Percentiles rank a stretch among this genome's conserved stretches.
Conservation (phyloP, 805 yeast species). For the Sugiyamaella smithiae region DNA sequence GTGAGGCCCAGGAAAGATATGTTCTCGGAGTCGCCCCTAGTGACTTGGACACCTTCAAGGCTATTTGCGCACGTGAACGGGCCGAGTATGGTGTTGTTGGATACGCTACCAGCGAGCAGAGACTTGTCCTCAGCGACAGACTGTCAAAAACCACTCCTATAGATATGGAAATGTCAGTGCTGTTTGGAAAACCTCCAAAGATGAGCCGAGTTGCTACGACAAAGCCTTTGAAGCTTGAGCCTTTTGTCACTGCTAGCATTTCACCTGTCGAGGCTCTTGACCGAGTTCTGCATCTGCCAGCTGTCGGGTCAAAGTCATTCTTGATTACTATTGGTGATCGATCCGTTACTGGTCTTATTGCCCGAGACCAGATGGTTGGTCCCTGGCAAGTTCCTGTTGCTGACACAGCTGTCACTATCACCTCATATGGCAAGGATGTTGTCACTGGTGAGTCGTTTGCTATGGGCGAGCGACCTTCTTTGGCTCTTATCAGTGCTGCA, state of each 20-base stretch:
- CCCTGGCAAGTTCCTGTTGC: conserved; percentile 99
- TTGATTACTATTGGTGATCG: conserved; percentile 98
- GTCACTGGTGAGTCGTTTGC: conserved; percentile 97
- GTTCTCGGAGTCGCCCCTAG: conserved; percentile 87
- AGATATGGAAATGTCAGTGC: conserved; percentile 89
- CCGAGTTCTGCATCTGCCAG: conserved; percentile 83
- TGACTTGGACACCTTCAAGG: conserved; percentile 66
- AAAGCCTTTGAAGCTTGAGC: conserved; percentile 47
- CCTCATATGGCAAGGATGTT: conserved; percentile 75
- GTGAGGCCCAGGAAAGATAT: conserved; percentile 97
- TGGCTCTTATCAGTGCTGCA: conserved; percentile 82
- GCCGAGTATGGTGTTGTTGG: conserved; percentile 97
- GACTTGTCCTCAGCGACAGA: conserved; percentile 76
- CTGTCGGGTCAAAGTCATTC: conserved; percentile 94
- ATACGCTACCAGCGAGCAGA: conserved; percentile 81
- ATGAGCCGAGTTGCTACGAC: conserved; percentile 76
- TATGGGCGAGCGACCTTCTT: conserved; percentile 92
- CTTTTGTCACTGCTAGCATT: conserved; percentile 33
- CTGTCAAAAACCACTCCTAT: conserved; percentile 81
- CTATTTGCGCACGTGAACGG: conserved; percentile 90
- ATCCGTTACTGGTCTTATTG: conserved; percentile 93
- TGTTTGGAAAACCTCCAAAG: conserved; percentile 97
- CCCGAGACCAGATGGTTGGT: conserved; percentile 97
- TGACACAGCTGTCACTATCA: conserved; percentile 93
- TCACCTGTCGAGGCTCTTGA: conserved; percentile 62